Conservation (phyloP, 2,329 filamentous ascomycete genomes). For the Colletotrichum sp. region DNA sequence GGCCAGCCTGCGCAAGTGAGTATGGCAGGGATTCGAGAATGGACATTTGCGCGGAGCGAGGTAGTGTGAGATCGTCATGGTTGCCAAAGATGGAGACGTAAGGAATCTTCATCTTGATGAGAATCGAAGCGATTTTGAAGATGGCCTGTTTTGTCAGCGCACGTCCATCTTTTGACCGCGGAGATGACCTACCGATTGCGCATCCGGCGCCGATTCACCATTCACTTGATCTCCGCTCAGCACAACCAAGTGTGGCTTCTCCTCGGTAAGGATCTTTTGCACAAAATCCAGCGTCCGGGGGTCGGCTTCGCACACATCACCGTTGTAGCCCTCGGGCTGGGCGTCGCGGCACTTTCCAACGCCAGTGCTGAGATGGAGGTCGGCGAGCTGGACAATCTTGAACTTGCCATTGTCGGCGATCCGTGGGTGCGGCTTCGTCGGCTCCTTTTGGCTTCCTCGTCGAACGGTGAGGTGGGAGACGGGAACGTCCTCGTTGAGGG, state of each 20-base stretch:
- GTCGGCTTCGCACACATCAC: conserved; percentile 87
- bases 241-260: conserved; percentile 91
- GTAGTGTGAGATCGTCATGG: conserved; percentile 88
- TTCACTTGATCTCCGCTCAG: conserved; percentile 96
- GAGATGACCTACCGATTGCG: conserved; percentile 70
- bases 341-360: conserved; percentile 85
- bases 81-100: conserved; percentile 97
- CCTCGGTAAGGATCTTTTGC: conserved; percentile 81
- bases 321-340: conserved; percentile 74
- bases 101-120: conserved; percentile 87
- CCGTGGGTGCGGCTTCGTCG: conserved; percentile 73
- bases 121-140: conserved; percentile 87
- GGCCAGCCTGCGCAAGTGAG: conserved; percentile 84
- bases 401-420: conserved; percentile 91
- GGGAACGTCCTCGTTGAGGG: conserved; percentile 64
- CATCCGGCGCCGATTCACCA: conserved; percentile 89
- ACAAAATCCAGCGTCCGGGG: conserved; percentile 91
- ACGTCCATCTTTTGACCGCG: background rate
- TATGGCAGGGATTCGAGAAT: conserved; percentile 87
- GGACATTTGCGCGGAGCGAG: conserved; percentile 78
- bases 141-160: conserved; percentile 65
- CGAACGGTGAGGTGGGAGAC: conserved; percentile 80
- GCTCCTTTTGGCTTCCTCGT: conserved; percentile 69
- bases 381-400: conserved; percentile 97
- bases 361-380: conserved; percentile 92